Evolutionary conservation across 2,329 filamentous ascomycete species (phyloP).

Genomic region (Pseudogymnoascus sp.): DNA sequence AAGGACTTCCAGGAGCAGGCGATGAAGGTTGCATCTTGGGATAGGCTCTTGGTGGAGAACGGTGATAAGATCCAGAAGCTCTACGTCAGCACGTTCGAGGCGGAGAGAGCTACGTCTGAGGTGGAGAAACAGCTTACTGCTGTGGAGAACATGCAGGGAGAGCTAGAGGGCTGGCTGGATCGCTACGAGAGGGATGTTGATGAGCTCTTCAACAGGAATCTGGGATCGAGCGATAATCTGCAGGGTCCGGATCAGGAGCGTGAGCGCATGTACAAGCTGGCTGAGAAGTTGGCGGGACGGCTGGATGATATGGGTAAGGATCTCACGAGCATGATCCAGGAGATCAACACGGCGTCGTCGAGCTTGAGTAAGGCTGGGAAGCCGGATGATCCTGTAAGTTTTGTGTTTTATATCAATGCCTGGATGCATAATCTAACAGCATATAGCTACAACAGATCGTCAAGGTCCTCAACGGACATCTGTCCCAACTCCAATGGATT

Average conservation of each 20-base stretch:
- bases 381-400: constrained; percentile 73
- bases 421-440: constrained; percentile 14
- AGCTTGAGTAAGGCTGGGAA: constrained; percentile 83
- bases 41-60: constrained; percentile 85
- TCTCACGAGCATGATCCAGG: constrained; percentile 91
- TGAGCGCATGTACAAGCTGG: constrained; percentile 90
- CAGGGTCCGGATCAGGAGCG: constrained; percentile 90
- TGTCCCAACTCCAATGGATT: constrained; percentile 87
- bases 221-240: constrained; percentile 65
- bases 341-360: constrained; percentile 90
- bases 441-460: constrained; percentile 84
- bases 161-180: constrained; percentile 80
- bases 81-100: constrained; percentile 85
- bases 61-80: constrained; percentile 91
- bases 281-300: constrained; percentile 83
- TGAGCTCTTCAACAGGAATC: constrained; percentile 71
- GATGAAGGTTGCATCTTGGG: constrained; percentile 76
- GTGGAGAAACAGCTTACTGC: constrained; percentile 84
- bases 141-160: constrained; percentile 88
- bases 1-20: constrained; percentile 94
- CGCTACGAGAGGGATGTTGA: constrained; percentile 89
- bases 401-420: constrained; percentile 16
- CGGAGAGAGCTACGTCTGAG: constrained; percentile 84
- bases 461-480: constrained; percentile 84
- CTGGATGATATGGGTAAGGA: constrained; percentile 92